Evolutionary conservation across 1,284 basidiomycete species (phyloP).

Genomic region (Malassezia dermatis): DNA sequence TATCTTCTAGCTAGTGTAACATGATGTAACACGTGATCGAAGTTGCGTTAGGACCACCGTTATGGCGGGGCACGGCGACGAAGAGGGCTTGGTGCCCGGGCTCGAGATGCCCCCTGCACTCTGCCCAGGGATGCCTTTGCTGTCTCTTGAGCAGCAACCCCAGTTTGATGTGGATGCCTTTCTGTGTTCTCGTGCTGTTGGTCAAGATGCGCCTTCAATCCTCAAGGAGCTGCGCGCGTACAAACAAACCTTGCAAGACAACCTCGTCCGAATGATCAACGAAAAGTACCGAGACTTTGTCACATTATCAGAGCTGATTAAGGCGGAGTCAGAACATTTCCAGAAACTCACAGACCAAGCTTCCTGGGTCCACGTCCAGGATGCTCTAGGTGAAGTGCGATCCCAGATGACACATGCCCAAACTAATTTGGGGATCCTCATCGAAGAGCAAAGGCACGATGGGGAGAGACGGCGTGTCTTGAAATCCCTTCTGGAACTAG

Average conservation of each 20-base stretch:
- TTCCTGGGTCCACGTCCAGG: background rate
- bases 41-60: constrained; percentile 1
- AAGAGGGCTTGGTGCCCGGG: constrained; percentile 2
- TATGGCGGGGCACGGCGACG: background rate
- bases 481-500: constrained; percentile 2
- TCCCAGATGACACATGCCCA: background rate
- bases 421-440: background rate
- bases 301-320: constrained; percentile 68
- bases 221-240: constrained; percentile 77
- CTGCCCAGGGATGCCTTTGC: constrained; percentile 53
- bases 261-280: constrained; percentile 87
- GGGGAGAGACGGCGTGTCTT: background rate
- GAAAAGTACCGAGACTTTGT: constrained; percentile 97
- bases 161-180: constrained; percentile 74
- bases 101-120: constrained; percentile 10
- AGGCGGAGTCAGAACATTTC: background rate
- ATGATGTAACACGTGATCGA: constrained; percentile 2
- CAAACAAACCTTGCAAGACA: constrained; percentile 69
- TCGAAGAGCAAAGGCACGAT: background rate
- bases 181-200: constrained; percentile 72
- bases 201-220: constrained; percentile 70
- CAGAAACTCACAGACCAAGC: background rate
- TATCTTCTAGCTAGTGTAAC: constrained; percentile 24
- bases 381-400: background rate
- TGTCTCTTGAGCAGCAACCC: constrained; percentile 53